A percentile compares a stretch with the other conserved stretches of the same genome.
Evolutionary conservation across 768 basidiomycete genomes (phyloP).

Genomic region (Psilocybe sp.): DNA sequence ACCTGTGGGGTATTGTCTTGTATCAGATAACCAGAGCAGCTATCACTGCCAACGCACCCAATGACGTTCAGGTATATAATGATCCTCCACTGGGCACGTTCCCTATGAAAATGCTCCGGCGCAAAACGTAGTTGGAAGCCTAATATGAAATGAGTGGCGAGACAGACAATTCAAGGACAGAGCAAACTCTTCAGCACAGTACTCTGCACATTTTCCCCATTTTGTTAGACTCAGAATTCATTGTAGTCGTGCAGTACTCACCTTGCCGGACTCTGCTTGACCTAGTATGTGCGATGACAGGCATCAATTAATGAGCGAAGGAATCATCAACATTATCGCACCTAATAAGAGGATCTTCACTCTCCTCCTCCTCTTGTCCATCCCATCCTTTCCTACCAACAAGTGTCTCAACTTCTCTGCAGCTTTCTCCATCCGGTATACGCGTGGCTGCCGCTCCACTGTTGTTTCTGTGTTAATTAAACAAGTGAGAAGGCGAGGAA

Average conservation of each 20-base stretch:
- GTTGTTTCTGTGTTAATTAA: constrained; percentile 33
- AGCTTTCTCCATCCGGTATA: constrained; percentile 39
- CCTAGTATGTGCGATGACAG: constrained; percentile 30
- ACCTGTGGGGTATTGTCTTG: constrained; percentile 29
- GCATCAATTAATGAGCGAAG: not conserved
- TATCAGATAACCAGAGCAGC: not conserved
- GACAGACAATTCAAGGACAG: no score
- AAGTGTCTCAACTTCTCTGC: constrained; percentile 40
- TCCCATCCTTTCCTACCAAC: constrained; percentile 41
- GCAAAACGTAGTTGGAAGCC: constrained; percentile 70
- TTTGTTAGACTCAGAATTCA: not conserved
- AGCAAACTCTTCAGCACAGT: constrained; percentile 45
- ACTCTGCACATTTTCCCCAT: constrained; percentile 33
- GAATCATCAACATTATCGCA: constrained; percentile 17
- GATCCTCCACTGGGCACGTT: constrained; percentile 57
- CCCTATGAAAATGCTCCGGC: constrained; percentile 55
- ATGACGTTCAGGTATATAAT: constrained; percentile 73
- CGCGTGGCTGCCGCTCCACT: constrained; percentile 30
- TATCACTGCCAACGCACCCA: constrained; percentile 31
- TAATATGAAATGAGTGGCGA: constrained; percentile 28
- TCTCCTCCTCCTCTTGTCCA: constrained; percentile 48
- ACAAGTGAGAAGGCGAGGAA: no score
- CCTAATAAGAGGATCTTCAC: constrained; percentile 57
- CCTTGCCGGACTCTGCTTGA: constrained; percentile 61
- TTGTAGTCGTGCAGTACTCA: constrained; percentile 11